Evolutionary conservation across 345 rosid species (phyloP).

Genomic region (Lagerstroemia speciosa): DNA sequence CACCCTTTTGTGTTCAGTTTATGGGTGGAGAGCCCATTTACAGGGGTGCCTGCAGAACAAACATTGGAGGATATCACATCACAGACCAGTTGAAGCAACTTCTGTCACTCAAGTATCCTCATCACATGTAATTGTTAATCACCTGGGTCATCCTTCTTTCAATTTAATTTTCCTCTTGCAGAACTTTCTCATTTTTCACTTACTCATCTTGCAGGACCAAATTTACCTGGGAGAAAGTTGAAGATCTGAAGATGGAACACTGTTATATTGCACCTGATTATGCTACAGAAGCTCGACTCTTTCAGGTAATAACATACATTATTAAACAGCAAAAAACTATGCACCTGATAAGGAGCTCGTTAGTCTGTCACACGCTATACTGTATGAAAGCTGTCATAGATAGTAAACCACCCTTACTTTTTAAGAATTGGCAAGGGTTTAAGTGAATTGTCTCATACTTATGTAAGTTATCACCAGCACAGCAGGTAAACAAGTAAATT

Average conservation of each 20-base stretch:
- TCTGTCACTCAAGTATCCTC: slow-evolving; percentile 87
- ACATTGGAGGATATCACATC: slow-evolving; percentile 84
- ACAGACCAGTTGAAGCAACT: slow-evolving; percentile 90
- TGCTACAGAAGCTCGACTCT: slow-evolving; percentile 55
- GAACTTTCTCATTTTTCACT: slow-evolving; percentile 6
- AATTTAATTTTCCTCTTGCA: slow-evolving; percentile 2
- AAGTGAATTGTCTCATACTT: not conserved
- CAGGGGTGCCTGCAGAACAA: slow-evolving; percentile 75
- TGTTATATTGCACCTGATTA: slow-evolving; percentile 77
- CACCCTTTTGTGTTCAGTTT: slow-evolving; percentile 41
- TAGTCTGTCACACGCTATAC: not conserved
- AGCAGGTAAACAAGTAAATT: not conserved
- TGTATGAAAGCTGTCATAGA: not conserved
- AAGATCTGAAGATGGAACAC: slow-evolving; percentile 93
- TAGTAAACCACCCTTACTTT: not conserved
- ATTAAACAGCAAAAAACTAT: not conserved
- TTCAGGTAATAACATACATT: slow-evolving; percentile 40
- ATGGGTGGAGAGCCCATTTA: slow-evolving; percentile 76
- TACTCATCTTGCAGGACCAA: slow-evolving; percentile 41
- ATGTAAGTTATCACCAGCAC: not conserved
- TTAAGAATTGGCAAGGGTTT: not conserved
- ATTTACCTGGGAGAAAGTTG: slow-evolving; percentile 90
- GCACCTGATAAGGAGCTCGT: not conserved
- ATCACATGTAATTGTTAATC: slow-evolving; percentile 55
- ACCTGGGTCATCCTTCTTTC: slow-evolving; percentile 7